A percentile compares a stretch with the other conserved stretches of the same genome.
Evolutionary conservation across 192 early-diverging fungal genomes (phyloP).

Genomic region (Oehlia diaphana): DNA sequence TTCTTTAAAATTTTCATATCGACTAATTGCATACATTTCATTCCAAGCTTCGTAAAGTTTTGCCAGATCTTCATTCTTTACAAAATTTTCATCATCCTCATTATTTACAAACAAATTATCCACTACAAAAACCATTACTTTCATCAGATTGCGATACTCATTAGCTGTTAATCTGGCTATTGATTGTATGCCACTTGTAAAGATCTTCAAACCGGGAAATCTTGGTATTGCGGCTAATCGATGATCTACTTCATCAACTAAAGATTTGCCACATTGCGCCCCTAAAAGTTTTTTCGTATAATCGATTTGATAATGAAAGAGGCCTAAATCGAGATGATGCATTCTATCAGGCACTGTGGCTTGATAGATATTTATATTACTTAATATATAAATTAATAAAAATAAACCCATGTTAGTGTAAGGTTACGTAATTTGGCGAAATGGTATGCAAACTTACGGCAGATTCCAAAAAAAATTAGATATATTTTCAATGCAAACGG

Average conservation of each 20-base stretch:
- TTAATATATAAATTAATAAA: too few relatives aligned
- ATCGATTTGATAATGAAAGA: neutral
- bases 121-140: neutral
- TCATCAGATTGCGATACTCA: neutral
- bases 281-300: neutral
- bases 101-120: too few relatives aligned
- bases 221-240: neutral
- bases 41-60: neutral
- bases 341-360: too few relatives aligned
- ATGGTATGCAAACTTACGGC: too few relatives aligned
- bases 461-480: too few relatives aligned
- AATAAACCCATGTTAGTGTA: too few relatives aligned
- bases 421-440: too few relatives aligned
- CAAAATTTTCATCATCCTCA: neutral
- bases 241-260: neutral
- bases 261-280: neutral
- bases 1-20: too few relatives aligned
- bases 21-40: too few relatives aligned
- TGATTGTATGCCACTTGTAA: neutral
- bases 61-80: neutral
- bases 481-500: too few relatives aligned
- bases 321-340: neutral
- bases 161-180: neutral
- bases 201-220: neutral
- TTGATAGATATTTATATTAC: too few relatives aligned